Evolutionary conservation across 1,284 basidiomycete genomes (phyloP), one percentile per base, ranked within the genome.

Genomic region (Cronartium ribicola): DNA sequence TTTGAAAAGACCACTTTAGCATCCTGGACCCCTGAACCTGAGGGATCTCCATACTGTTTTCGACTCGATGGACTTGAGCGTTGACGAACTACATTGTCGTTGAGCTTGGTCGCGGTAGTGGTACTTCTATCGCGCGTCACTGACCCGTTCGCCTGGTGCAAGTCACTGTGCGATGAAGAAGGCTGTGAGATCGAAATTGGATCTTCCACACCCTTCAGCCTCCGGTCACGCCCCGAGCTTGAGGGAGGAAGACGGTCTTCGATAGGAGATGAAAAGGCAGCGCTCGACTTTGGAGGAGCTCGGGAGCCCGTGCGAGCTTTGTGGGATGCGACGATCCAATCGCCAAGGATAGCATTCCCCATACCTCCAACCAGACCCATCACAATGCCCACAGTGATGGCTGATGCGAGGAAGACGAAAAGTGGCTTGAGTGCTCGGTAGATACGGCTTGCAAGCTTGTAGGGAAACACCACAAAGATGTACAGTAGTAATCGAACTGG

Each of bases 351-450:
- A 5, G n/a, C 51, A 17, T 55, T 17, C 7, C n/a, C 29, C 51
- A 55, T 55, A 6, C n/a, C 51, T 55, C 51, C 51, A 55, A 55
- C n/a, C n/a, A 55, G 51, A 7, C 51, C 51, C 51, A 55, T 55
- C n/a, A 55, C n/a, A n/a, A 55, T 11, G 29, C 51, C 51, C 2
- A 55, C n/a, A 22, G 51, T 55, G 5, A 55, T 22, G 7, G n/a
- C 51, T 5, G 51, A 55, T 55, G 51, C 51, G 1, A 55, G 51
- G 29, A 55, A 55, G 51, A 55, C 51, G n/a, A 55, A 55, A 6
- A 55, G 14, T 20, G 51, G 51, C 51, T 55, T 10, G 14, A 55
- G 1, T 20, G 51, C 51, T 55, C 5, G 51, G 17, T 55, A 55
- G 14, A 55, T 55, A 20, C 51, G 51, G 29, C n/a, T 55, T 22